phyloP scores from a whole-genome alignment of 2,329 filamentous ascomycete species.

The Colletotrichum tamarilloi region DNA sequence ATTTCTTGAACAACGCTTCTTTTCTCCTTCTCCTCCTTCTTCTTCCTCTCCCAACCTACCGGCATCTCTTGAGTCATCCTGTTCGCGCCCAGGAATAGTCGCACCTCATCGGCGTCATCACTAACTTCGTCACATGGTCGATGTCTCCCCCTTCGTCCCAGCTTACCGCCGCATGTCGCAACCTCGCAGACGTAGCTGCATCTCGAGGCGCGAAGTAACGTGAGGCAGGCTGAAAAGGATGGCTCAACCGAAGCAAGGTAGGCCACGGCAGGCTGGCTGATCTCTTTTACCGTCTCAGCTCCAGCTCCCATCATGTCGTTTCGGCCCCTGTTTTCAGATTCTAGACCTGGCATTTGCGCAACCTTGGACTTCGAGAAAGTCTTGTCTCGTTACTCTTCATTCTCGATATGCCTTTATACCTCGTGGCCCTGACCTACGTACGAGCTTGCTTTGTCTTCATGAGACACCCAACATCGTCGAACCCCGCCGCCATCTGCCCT shows the following conservation, averaged over 20 bases:
- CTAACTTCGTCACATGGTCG: not conserved
- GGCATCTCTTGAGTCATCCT: not conserved
- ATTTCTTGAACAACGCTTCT: not conserved
- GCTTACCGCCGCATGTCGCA: conserved; percentile 1
- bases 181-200: conserved; percentile 10
- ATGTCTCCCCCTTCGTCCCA: not conserved
- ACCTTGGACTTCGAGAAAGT: not conserved
- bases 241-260: not conserved
- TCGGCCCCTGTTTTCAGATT: not conserved
- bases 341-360: not conserved
- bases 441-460: not conserved
- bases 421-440: not conserved
- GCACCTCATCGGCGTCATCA: not conserved
- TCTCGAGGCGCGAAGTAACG: conserved; percentile 21
- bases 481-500: conserved; percentile 11
- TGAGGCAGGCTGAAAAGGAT: conserved; percentile 5
- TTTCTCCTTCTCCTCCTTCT: not conserved
- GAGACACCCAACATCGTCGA: conserved; percentile 22
- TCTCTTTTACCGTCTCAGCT: not conserved
- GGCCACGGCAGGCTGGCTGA: conserved; percentile 1
- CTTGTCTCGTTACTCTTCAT: not conserved
- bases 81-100: not conserved
- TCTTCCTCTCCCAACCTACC: not conserved
- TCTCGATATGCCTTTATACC: not conserved
- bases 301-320: not conserved